A percentile compares a stretch with the other conserved stretches of the same genome.
phyloP scores from a whole-genome alignment of 2,329 filamentous ascomycete genomes.

The Claviceps capensis region DNA sequence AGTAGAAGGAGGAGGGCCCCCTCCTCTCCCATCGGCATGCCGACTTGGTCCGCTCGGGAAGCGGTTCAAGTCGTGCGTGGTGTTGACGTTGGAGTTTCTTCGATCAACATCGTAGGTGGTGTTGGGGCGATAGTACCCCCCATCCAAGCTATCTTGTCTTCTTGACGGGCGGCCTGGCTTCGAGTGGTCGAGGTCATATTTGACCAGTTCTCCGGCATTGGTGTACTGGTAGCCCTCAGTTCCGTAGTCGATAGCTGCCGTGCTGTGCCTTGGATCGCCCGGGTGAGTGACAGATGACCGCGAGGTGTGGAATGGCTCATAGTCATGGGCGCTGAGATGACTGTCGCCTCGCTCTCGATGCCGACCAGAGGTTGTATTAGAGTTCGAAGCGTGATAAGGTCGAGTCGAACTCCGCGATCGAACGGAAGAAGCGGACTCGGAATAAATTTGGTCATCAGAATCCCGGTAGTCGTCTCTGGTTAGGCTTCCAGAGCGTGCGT shows the following conservation, averaged over 20 bases:
- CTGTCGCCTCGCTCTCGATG: constrained; percentile 35
- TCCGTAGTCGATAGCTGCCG: constrained; percentile 36
- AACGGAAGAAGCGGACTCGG: constrained; percentile 44
- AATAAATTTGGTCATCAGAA: constrained; percentile 37
- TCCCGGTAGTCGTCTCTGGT: constrained; percentile 36
- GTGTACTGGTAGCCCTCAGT: constrained; percentile 51
- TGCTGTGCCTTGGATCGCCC: constrained; percentile 28
- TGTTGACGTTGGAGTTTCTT: constrained; percentile 32
- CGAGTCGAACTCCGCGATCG: constrained; percentile 34
- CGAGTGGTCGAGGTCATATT: constrained; percentile 45
- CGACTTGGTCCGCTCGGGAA: constrained; percentile 24
- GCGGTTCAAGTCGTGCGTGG: constrained; percentile 28
- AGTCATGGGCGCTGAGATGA: constrained; percentile 22
- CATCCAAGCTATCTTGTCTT: constrained; percentile 42
- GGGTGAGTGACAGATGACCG: constrained; percentile 33
- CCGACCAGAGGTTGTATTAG: constrained; percentile 37
- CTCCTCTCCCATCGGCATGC: constrained; percentile 27
- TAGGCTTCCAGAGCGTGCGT: constrained; percentile 29
- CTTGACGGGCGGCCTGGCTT: constrained; percentile 22
- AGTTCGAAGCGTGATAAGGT: constrained; percentile 34
- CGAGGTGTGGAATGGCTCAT: constrained; percentile 33
- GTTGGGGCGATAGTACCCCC: constrained; percentile 40
- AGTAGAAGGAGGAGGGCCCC: constrained; percentile 53
- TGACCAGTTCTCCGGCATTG: constrained; percentile 45
- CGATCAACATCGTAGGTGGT: constrained; percentile 36